phyloP scores from a whole-genome alignment of 306 rosid species.

The Canavalia ensiformis region DNA sequence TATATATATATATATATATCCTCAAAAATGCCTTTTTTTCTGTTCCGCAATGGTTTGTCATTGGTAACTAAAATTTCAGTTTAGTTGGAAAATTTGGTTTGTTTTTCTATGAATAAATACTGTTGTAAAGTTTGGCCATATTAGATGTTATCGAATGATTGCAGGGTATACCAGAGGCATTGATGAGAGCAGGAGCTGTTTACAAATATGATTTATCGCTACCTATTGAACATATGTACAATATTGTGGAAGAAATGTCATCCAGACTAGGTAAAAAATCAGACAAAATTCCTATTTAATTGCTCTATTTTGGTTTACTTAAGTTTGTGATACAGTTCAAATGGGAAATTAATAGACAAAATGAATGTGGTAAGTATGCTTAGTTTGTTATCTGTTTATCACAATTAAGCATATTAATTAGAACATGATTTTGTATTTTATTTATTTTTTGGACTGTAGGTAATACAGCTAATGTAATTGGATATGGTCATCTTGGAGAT shows the following conservation, averaged over 20 bases:
- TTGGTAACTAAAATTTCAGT: constrained; percentile 2
- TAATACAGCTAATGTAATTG: constrained; percentile 70
- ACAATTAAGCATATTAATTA: not conserved
- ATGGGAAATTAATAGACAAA: not conserved
- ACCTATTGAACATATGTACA: constrained; percentile 81
- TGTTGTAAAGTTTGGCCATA: constrained; percentile 2
- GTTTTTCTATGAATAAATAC: not conserved
- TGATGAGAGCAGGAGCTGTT: constrained; percentile 85
- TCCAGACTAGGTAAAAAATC: constrained; percentile 70
- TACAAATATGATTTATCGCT: constrained; percentile 91
- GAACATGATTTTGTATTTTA: constrained; percentile 5
- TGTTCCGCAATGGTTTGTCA: constrained; percentile 22
- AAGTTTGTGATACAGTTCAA: constrained; percentile 20
- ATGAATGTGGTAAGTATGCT: not conserved
- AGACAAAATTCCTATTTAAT: constrained; percentile 7
- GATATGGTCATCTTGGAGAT: constrained; percentile 97
- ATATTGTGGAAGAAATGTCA: constrained; percentile 85
- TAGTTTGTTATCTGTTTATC: not conserved
- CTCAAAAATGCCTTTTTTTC: not conserved
- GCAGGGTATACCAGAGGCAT: constrained; percentile 92
- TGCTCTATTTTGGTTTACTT: constrained; percentile 6
- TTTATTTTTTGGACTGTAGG: constrained; percentile 55
- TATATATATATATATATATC: not conserved
- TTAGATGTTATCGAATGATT: constrained; percentile 13
- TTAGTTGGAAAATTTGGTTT: not conserved